Evolutionary conservation across 192 early-diverging fungal genomes (phyloP).

Genomic region (Umbelopsis sp.): DNA sequence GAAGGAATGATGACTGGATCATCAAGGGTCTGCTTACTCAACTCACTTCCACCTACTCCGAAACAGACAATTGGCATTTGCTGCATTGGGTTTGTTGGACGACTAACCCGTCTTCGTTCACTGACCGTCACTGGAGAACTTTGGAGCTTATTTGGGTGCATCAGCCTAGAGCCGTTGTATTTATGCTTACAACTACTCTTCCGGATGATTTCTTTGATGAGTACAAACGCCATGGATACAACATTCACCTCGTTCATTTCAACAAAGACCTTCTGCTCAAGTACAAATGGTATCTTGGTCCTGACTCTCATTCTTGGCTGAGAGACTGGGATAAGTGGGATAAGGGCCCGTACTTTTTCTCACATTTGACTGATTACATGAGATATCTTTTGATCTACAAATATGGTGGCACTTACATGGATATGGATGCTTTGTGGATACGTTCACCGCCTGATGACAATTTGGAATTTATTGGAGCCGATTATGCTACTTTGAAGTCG

Average conservation of each 20-base stretch:
- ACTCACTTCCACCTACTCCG: constrained; percentile 55
- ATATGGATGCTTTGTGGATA: constrained; percentile 65
- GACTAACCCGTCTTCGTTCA: constrained; percentile 54
- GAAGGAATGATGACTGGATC: constrained; percentile 58
- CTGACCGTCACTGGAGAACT: constrained; percentile 55
- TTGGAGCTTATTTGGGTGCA: constrained; percentile 63
- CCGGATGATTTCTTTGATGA: constrained; percentile 52
- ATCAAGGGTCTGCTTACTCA: constrained; percentile 49
- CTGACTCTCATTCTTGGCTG: constrained; percentile 56
- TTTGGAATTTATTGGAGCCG: constrained; percentile 61
- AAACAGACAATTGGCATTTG: constrained; percentile 57
- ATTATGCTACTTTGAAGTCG: constrained; percentile 45
- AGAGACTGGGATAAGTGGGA: constrained; percentile 56
- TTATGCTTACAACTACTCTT: constrained; percentile 56
- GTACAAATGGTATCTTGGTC: constrained; percentile 60
- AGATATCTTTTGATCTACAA: constrained; percentile 55
- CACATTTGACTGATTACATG: constrained; percentile 59
- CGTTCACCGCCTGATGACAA: constrained; percentile 51
- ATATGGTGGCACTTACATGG: constrained; percentile 67
- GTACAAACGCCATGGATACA: constrained; percentile 55
- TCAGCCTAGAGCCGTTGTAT: constrained; percentile 54
- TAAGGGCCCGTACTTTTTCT: constrained; percentile 51
- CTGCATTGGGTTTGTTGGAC: constrained; percentile 65
- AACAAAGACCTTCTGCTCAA: constrained; percentile 52
- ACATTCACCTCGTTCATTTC: constrained; percentile 58